Base-by-base conservation (phyloP, 2,329 filamentous ascomycete species). In the Monilinia aucupariae region DNA sequence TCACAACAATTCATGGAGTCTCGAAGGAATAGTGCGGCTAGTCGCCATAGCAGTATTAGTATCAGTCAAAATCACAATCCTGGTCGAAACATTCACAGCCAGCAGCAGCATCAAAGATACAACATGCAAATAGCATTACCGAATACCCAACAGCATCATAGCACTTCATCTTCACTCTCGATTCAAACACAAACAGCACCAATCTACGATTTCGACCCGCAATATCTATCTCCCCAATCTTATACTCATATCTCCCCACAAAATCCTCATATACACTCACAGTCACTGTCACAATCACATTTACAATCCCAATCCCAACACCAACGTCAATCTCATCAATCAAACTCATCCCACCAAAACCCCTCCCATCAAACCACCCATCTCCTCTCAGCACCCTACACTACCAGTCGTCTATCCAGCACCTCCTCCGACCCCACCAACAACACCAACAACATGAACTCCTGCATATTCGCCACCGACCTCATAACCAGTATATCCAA, bases 401-500 rank as follows among this genome's bases (percentile, higher is more conserved):
- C 30, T 47, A 55, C 25, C 25, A 6, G 41, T 20, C 13, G 43
- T 34, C 37, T 39, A 39, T 39, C 12, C n/a, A 43, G 41, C 7
- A n/a, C 6, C 41, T 15, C 41, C 30, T 25, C 54, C 12, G 9
- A n/a, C 37, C 50, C 6, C 62, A 66, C 3, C 65, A 68, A 41
- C 56, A 41, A 25, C 47, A 25, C 47, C 30, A 51, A 20, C 65
- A 66, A 74, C 52, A 59, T 70, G 45, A 73, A 73, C 59, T 71
- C 67, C 54, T 75, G 73, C 59, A 69, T 77, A 22, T 73, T 76
- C 64, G 78, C 78, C 22, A 74, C 78, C 13, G 76, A 78, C 54
- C 76, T 80, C 49, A 78, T 81, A 37, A 75, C 77, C 17, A 75
- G 71, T 8, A 78, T 80, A 74, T 73, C 76, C 39, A 72, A 74